Base-by-base conservation (phyloP, 2,329 filamentous ascomycete species). In the Monosporascus sp. region DNA sequence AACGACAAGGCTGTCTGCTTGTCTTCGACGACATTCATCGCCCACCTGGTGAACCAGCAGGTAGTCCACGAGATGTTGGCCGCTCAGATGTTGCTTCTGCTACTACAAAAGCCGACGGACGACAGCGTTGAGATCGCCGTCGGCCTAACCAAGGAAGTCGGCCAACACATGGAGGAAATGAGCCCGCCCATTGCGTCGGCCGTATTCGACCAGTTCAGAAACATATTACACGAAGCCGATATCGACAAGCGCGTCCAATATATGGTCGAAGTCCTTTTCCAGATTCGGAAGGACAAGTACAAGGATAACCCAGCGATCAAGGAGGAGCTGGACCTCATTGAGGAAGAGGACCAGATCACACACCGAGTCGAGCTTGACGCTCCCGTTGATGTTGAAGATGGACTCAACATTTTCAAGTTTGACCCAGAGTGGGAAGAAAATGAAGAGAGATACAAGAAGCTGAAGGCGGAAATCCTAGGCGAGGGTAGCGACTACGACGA, bases 241-340 rank as follows among this genome's bases (percentile, higher is more conserved):
- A 96, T 99, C 68, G 93, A 97, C 68, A 97, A 96, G 78, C 83
- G 94, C 59, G 92, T 93, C n/a, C 94, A 99, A 73, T 99, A 97
- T 72, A 96, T 96, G 89, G 93, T 99, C 53, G 94, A 99, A 70
- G 94, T 97, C 6, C 74, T 99, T 44, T 99, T 99, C 69, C 92
- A 99, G 73, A 88, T 97, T 52, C 84, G 94, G 58, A 96, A 97
- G 72, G 93, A 97, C 72, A 88, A 88, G 64, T 99, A 96, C 78
- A 96, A 96, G 75, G 91, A 97, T 64, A 91, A 97, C 64, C 90
- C 87, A 18, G 86, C 91, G 1, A 77, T 97, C 62, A 92, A 86
- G 69, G 92, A 97, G 67, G 94, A 99, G 68, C 76, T 99, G 53
- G 94, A 99, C 71, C 72, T 99, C 46, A 90, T 99, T 8, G 93